Conservation (phyloP, 331 rosid genomes). For the Dryas integrifolia region DNA sequence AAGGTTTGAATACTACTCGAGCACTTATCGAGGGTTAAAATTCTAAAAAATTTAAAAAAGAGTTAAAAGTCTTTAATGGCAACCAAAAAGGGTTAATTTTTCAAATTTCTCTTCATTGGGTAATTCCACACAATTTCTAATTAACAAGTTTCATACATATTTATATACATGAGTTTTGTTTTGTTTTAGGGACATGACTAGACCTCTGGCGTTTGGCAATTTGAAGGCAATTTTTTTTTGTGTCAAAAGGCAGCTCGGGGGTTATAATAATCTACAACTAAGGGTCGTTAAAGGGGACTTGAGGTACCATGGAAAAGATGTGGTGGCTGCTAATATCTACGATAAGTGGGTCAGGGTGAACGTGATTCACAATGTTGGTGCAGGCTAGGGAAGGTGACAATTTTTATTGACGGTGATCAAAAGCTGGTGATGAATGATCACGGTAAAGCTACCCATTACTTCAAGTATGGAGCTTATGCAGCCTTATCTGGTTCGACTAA, state of each 20-base stretch:
- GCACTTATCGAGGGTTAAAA: too few species aligned
- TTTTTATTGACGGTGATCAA: constrained; percentile 12
- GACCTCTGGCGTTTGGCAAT: constrained; percentile 44
- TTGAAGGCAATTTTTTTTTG: constrained; percentile 40
- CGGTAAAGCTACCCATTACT: constrained; percentile 3
- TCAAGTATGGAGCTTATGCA: constrained; percentile 29
- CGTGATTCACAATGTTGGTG: constrained; percentile 26
- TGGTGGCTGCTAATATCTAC: constrained; percentile 9
- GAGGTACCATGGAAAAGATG: not conserved
- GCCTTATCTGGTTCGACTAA: constrained; percentile 13
- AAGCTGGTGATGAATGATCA: not conserved
- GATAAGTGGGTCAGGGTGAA: constrained; percentile 10
- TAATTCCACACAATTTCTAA: too few species aligned
- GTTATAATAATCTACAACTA: constrained; percentile 29
- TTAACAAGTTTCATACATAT: too few species aligned
- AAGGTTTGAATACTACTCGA: too few species aligned
- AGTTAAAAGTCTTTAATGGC: too few species aligned
- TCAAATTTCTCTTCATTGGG: too few species aligned
- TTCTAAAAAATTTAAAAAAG: too few species aligned
- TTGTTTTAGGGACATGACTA: too few species aligned
- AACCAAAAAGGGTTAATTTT: too few species aligned
- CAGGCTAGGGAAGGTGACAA: not conserved
- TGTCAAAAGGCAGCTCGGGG: constrained; percentile 44
- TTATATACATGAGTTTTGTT: too few species aligned
- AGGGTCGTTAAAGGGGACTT: constrained; percentile 12